Conservation (phyloP, 495 filamentous ascomycete species). For the Friedmanniomyces endolithicus region DNA sequence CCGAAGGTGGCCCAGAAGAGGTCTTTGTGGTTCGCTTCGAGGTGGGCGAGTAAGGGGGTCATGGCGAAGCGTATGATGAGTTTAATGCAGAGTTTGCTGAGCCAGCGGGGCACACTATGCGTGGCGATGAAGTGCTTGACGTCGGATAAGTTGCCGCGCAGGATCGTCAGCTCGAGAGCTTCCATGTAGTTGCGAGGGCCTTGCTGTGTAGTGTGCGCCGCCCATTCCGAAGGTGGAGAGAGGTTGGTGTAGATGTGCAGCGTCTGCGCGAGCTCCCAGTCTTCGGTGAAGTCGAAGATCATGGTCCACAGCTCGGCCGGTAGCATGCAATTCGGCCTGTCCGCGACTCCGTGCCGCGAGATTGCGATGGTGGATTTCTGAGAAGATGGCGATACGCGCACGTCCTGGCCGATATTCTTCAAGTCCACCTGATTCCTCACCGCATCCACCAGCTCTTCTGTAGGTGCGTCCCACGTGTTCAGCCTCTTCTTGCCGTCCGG, state of each 20-base stretch:
- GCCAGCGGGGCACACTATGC: slow-evolving; percentile 52
- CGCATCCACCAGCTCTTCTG: slow-evolving; percentile 21
- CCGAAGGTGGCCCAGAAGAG: slow-evolving; percentile 74
- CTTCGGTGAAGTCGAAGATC: slow-evolving; percentile 67
- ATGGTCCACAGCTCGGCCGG: slow-evolving; percentile 82
- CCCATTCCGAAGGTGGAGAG: slow-evolving; percentile 61
- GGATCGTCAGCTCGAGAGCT: slow-evolving; percentile 66
- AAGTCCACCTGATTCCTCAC: slow-evolving; percentile 56
- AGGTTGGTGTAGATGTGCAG: slow-evolving; percentile 69
- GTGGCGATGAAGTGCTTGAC: slow-evolving; percentile 53
- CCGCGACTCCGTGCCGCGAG: neutral
- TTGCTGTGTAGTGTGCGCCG: slow-evolving; percentile 33
- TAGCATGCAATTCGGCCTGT: slow-evolving; percentile 31
- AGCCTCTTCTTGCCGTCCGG: slow-evolving; percentile 38
- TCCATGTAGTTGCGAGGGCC: slow-evolving; percentile 36
- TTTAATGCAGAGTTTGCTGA: slow-evolving; percentile 71
- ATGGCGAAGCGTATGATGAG: slow-evolving; percentile 84
- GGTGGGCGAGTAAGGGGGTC: slow-evolving; percentile 61
- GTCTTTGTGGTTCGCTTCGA: slow-evolving; percentile 64
- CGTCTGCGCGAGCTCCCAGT: slow-evolving; percentile 79
- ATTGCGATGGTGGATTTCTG: slow-evolving; percentile 33
- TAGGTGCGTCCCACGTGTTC: slow-evolving; percentile 33
- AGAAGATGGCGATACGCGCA: slow-evolving; percentile 31
- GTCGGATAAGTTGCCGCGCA: slow-evolving; percentile 54
- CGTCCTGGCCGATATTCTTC: slow-evolving; percentile 47